Base-by-base conservation (phyloP, 176 grass and related monocot genomes). In the barley (Hordeum vulgare) region DNA sequence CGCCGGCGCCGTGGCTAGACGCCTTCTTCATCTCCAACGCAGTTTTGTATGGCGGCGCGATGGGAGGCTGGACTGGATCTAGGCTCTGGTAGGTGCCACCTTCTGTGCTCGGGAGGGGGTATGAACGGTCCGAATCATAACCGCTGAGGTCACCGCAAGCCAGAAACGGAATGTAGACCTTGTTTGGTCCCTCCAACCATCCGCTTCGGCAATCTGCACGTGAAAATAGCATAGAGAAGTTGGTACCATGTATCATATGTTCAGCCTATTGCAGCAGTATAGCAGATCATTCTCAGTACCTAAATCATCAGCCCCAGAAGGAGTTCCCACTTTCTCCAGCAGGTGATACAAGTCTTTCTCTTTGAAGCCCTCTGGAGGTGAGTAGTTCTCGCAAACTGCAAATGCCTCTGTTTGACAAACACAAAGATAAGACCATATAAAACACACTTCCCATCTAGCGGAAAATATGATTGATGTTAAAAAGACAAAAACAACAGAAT, bases 121-220 rank as follows among this genome's bases (percentile, higher is more conserved):
- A 98, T 6, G 93, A 98, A 7, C 80, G 88, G 71, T 98, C 96
- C 0, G 93, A 94, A 66, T 98, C 96, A 17, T 95, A 98, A 10
- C 93, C 96, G 31, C 88, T 93, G 21, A 98, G 90, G 61, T 98
- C 93, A 0, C 96, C 96, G 7, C 96, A 96, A 40, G 93, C 93
- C 63, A 94, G 72, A 82, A 98, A 98, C 8, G 96, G 93, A 61
- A 96, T 94, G 57, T 89, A 94, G 20, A 93, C 73, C 80, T 95
- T 93, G 90, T 93, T 98, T 77, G 92, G 84, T 60, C 95, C 95
- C 78, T 98, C 92, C 18, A 98, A 31, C 95, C 92, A 98, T 14
- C 95, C 95, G 39, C 96, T 92, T 80, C 85, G 87, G 77, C 96
- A 95, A 74, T 95, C 96, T 95, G 90, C 56, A 40, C 57, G 65